Conservation (phyloP, 306 rosid species). For the Oxytropis ochrocephala region DNA sequence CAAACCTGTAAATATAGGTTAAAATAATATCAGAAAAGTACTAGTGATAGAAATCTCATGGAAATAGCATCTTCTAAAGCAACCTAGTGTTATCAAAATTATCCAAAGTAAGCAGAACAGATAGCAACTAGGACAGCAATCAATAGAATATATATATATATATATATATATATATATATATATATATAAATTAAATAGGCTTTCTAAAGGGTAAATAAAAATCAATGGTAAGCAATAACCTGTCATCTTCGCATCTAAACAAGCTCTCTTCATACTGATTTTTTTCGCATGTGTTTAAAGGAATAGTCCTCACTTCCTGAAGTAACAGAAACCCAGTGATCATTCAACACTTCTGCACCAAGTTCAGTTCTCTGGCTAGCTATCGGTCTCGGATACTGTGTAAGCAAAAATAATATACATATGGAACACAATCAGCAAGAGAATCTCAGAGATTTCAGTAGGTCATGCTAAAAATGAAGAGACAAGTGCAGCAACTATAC, state of each 20-base stretch:
- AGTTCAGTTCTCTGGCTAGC: conserved; percentile 86
- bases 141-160: neutral
- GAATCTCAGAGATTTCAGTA: conserved; percentile 10
- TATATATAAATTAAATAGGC: neutral
- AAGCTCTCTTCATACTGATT: conserved; percentile 97
- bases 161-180: neutral
- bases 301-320: conserved; percentile 99
- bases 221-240: conserved; percentile 42
- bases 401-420: conserved; percentile 10
- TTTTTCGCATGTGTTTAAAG: conserved; percentile 98
- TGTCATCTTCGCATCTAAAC: conserved; percentile 99
- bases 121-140: neutral
- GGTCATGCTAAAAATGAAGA: conserved; percentile 1
- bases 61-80: conserved; percentile 7
- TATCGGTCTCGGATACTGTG: conserved; percentile 75
- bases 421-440: conserved; percentile 11
- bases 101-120: conserved; percentile 15
- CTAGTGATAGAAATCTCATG: neutral
- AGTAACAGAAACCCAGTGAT: conserved; percentile 97
- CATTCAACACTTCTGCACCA: conserved; percentile 80
- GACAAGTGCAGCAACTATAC: conserved; percentile 35
- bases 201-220: neutral
- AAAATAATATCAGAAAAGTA: conserved; percentile 29
- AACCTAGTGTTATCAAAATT: conserved; percentile 1
- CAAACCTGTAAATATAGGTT: conserved; percentile 48